These are phyloP conservation scores for Talaromyces sp. DNA, from an alignment of 2,329 filamentous ascomycete genomes.

Conservation along the genomic window DNA sequence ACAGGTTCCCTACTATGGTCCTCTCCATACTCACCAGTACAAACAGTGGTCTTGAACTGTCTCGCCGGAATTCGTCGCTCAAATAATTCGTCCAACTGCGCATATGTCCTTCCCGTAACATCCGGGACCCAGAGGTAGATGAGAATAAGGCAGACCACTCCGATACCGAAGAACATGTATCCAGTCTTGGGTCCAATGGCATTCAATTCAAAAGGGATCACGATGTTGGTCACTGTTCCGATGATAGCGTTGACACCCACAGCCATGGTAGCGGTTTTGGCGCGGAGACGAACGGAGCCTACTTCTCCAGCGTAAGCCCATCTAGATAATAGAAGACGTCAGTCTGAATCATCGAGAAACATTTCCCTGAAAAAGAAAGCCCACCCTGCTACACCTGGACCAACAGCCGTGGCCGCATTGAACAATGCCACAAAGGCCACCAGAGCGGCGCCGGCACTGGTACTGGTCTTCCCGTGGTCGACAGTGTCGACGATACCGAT, in stretches of 20 bases:
- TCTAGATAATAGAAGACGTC: neutral
- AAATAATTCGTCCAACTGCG: neutral
- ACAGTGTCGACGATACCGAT: neutral
- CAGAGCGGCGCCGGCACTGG: neutral
- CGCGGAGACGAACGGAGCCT: neutral
- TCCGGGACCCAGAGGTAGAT: neutral
- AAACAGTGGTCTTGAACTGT: neutral
- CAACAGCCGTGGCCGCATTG: neutral
- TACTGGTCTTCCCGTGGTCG: neutral
- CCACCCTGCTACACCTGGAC: neutral
- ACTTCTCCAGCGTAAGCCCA: neutral
- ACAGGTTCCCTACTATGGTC: neutral
- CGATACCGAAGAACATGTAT: neutral
- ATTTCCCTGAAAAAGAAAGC: neutral
- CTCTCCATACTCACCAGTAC: neutral
- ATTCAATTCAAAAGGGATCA: neutral
- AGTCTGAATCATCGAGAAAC: no score
- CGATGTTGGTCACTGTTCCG: neutral
- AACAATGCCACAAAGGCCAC: neutral
- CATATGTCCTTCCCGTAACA: neutral
- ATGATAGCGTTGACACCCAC: neutral
- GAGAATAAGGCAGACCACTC: neutral
- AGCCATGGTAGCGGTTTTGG: neutral
- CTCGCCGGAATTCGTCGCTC: neutral
- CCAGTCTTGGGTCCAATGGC: neutral